A percentile compares a stretch with the other conserved stretches of the same genome.
Conservation (phyloP, 495 filamentous ascomycete species). For the Podospora australis region DNA sequence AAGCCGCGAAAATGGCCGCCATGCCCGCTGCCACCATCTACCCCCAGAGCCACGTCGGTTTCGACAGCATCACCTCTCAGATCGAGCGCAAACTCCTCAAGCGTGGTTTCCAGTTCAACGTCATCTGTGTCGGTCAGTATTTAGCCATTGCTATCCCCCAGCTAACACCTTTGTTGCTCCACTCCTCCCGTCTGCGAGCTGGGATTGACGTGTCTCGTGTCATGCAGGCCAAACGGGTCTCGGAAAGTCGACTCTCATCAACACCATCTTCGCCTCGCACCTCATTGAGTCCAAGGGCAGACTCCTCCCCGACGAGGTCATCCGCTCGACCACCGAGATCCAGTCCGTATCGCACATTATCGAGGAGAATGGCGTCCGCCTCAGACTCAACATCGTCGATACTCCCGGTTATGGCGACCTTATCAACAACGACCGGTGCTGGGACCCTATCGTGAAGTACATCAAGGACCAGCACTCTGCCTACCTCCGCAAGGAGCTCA, state of each 20-base stretch:
- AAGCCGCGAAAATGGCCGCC: slow-evolving; percentile 37
- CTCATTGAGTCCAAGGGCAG: slow-evolving; percentile 98
- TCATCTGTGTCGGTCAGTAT: slow-evolving; percentile 96
- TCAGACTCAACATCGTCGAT: slow-evolving; percentile 94
- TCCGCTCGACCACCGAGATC: slow-evolving; percentile 95
- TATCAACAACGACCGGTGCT: slow-evolving; percentile 99
- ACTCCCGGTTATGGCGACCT: slow-evolving; percentile 98
- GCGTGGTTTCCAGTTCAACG: slow-evolving; percentile 99
- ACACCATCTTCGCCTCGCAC: slow-evolving; percentile 99
- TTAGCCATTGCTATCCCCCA: slow-evolving; percentile 1
- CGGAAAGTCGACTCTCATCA: slow-evolving; percentile 97
- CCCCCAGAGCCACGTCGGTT: slow-evolving; percentile 96
- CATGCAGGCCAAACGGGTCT: slow-evolving; percentile 88
- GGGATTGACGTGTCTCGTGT: slow-evolving; percentile 35
- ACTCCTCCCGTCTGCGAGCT: slow-evolving; percentile 10
- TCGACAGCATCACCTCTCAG: slow-evolving; percentile 97
- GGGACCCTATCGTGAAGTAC: slow-evolving; percentile 99
- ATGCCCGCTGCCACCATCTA: slow-evolving; percentile 54
- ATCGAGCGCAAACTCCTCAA: slow-evolving; percentile 99
- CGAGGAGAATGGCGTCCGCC: slow-evolving; percentile 97
- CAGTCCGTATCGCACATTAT: slow-evolving; percentile 97
- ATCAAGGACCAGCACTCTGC: slow-evolving; percentile 99
- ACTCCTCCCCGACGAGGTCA: slow-evolving; percentile 80
- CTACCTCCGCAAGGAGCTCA: slow-evolving; percentile 98
- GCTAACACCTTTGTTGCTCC: slow-evolving; percentile 6